Conservation (phyloP, 2,329 filamentous ascomycete species). For the Colletotrichum caudatum region DNA sequence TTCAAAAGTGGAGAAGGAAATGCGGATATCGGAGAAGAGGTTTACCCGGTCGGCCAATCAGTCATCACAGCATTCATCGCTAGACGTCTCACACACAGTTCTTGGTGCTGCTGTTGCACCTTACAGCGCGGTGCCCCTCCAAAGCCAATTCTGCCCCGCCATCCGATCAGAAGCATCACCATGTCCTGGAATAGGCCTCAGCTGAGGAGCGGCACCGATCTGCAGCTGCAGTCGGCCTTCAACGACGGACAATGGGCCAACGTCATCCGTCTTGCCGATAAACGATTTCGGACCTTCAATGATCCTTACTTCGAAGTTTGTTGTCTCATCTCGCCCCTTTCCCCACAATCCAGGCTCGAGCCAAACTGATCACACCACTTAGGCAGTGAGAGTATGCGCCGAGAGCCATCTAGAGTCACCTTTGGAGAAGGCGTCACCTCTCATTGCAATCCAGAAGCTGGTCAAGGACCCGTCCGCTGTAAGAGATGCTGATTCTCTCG, state of each 20-base stretch:
- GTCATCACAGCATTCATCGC: background rate
- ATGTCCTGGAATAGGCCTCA: conserved; percentile 47
- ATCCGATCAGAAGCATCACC: conserved; percentile 43
- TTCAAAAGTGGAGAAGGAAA: background rate
- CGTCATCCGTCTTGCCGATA: conserved; percentile 64
- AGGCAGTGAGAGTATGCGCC: conserved; percentile 63
- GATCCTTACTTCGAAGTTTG: conserved; percentile 69
- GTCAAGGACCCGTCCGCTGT: conserved; percentile 60
- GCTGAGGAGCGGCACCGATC: conserved; percentile 64
- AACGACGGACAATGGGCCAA: conserved; percentile 65
- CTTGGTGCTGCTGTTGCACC: conserved; percentile 25
- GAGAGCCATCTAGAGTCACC: conserved; percentile 66
- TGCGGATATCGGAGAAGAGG: conserved; percentile 2
- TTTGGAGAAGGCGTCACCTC: conserved; percentile 57
- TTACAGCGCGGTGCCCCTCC: conserved; percentile 40
- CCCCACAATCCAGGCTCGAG: background rate
- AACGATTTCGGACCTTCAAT: conserved; percentile 61
- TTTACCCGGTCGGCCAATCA: conserved; percentile 33
- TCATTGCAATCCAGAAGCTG: conserved; percentile 59
- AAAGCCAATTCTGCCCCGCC: conserved; percentile 43
- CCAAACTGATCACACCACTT: conserved; percentile 7
- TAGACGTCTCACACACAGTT: conserved; percentile 23
- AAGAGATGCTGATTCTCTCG: conserved; percentile 63
- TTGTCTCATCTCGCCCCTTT: conserved; percentile 4
- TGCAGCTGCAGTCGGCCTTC: conserved; percentile 68